Percentiles rank a stretch among this genome's conserved stretches.
Conservation (phyloP, 2,329 filamentous ascomycete genomes). For the Ophiocordyceps unilateralis region DNA sequence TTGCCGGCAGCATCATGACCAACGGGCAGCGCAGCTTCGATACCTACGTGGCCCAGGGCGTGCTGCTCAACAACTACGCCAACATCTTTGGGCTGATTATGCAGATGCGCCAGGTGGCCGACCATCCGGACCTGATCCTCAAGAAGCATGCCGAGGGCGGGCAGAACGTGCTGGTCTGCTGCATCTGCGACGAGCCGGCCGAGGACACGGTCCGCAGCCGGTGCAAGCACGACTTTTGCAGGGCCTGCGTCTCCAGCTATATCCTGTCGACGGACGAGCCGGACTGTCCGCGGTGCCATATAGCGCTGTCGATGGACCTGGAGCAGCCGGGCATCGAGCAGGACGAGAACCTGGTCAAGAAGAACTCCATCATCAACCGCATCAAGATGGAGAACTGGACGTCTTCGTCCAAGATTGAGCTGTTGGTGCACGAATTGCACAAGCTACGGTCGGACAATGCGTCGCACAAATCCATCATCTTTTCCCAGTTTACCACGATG, state of each 20-base stretch:
- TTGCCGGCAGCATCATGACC: conserved; percentile 89
- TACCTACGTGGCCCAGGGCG: conserved; percentile 86
- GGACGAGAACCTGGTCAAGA: conserved; percentile 73
- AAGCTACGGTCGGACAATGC: conserved; percentile 81
- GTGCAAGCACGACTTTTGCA: conserved; percentile 64
- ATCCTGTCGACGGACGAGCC: conserved; percentile 59
- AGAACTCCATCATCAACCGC: conserved; percentile 93
- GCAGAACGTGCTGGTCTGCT: conserved; percentile 80
- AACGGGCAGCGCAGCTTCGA: conserved; percentile 80
- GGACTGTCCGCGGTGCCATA: conserved; percentile 84
- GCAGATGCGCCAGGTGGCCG: conserved; percentile 96
- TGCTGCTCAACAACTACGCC: conserved; percentile 92
- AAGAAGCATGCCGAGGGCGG: conserved; percentile 76
- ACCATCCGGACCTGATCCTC: conserved; percentile 85
- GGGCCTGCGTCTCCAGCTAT: conserved; percentile 29
- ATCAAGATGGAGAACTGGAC: conserved; percentile 99
- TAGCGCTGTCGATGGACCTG: conserved; percentile 74
- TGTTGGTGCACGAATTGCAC: conserved; percentile 87
- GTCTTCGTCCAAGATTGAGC: conserved; percentile 93
- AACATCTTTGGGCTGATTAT: conserved; percentile 98
- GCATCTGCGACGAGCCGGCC: conserved; percentile 89
- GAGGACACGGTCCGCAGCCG: conserved; percentile 86
- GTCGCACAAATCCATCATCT: conserved; percentile 92
- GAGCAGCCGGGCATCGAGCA: conserved; percentile 93
- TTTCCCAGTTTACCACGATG: conserved; percentile 96